phyloP scores from a whole-genome alignment of 139 green algal genomes.

The Chlamydomonas applanata region DNA sequence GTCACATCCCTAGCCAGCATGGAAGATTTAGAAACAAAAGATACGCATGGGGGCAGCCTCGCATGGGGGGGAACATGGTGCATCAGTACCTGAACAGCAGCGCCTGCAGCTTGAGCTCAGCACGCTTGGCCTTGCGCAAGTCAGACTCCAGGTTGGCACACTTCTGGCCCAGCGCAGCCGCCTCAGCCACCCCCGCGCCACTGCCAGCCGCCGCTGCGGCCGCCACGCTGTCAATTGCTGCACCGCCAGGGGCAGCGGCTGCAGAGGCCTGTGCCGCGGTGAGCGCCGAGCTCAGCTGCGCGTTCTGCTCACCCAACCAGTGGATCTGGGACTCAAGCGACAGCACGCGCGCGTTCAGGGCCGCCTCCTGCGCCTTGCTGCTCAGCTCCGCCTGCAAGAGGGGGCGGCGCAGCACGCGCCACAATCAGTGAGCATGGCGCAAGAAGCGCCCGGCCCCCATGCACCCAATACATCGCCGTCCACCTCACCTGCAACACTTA shows the following conservation, averaged over 20 bases:
- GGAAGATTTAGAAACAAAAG: neutral
- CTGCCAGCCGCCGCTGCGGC: neutral
- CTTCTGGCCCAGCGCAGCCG: neutral
- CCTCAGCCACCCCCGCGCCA: neutral
- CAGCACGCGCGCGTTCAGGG: constrained; percentile 61
- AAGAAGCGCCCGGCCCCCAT: too few relatives aligned
- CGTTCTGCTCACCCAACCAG: constrained; percentile 56
- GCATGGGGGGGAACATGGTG: too few relatives aligned
- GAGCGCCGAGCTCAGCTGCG: constrained; percentile 25
- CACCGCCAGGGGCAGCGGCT: neutral
- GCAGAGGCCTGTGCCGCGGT: neutral
- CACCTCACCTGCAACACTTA: too few relatives aligned
- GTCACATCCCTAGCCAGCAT: neutral
- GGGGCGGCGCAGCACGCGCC: neutral
- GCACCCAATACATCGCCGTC: too few relatives aligned
- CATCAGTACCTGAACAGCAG: constrained; percentile 67
- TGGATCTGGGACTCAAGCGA: constrained; percentile 56
- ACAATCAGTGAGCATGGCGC: too few relatives aligned
- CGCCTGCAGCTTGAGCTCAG: constrained; percentile 78
- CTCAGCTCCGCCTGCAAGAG: constrained; percentile 66
- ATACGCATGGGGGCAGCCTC: too few relatives aligned
- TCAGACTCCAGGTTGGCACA: constrained; percentile 48
- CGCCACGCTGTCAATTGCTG: neutral
- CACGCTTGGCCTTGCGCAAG: constrained; percentile 65
- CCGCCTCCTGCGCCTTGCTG: constrained; percentile 65